Base-by-base conservation (phyloP, 768 basidiomycete genomes). In the Gymnopilus junonius region DNA sequence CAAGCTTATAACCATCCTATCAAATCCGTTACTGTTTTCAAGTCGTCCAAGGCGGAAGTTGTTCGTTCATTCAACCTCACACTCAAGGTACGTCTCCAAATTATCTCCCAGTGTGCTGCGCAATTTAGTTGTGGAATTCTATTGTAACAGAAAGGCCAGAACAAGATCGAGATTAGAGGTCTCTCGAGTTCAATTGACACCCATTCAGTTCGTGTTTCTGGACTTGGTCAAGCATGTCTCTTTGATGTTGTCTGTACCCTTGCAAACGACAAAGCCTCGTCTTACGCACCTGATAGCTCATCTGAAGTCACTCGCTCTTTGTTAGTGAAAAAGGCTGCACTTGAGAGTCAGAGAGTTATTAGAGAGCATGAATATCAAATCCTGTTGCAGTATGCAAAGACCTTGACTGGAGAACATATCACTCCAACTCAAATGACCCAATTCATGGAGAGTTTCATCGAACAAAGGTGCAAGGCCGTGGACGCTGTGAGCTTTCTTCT, bases 1-100 rank as follows among this genome's bases (percentile, higher is more conserved):
- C 66, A 67, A 32, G 82, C 82, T 15, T 69, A 76, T 15, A 79
- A 83, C 0, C 73, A 79, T 55, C 71, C 82, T 1, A 80, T 89
- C 65, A 82, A 84, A 63, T 81, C 84, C 10, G 84, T 86, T 1
- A 87, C 85, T 0, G 76, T 88, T 35, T 86, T 85, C 74, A 85
- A 83, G 70, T 84, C 83, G 10, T 23, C 23, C n/a, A 83, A 80
- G 60, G 87, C 87, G 1, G 85, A 89, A 67, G 73, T 89, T 20
- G 82, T 84, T 40, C 81, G 87, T 8, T 75, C 75, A 0, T 86
- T 88, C 71, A 64, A 75, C 0, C 56, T 87, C 4, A 71, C 79
- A 10, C 79, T 89, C 12, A 71, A 83, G 77, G 87, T 87, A 72
- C 17, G 74, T 66, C 43, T 17, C n/a, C 1, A 5, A 32, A n/a